Conservation (phyloP, 192 early-diverging fungal species). For the Backusella circina region DNA sequence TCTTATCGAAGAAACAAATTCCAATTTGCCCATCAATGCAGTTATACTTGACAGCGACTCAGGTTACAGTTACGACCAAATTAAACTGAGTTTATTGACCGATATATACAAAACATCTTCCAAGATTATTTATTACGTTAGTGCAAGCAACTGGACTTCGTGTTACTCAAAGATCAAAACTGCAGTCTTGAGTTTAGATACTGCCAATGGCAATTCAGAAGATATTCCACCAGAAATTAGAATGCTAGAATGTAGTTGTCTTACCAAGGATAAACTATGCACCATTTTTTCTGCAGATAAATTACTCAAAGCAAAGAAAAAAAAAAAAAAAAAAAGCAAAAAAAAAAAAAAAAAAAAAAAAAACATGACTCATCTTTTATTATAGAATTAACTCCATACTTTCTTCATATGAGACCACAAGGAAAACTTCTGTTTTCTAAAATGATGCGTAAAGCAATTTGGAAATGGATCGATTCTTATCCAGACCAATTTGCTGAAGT, state of each 20-base stretch:
- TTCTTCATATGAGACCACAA: conserved; percentile 50
- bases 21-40: background rate
- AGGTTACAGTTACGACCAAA: conserved; percentile 21
- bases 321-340: conserved; percentile 39
- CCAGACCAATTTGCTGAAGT: conserved; percentile 76
- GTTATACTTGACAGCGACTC: background rate
- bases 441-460: conserved; percentile 79
- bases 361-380: background rate
- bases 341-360: conserved; percentile 17
- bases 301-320: conserved; percentile 22
- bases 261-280: conserved; percentile 6
- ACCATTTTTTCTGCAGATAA: conserved; percentile 20
- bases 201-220: background rate
- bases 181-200: conserved; percentile 13
- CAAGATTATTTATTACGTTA: conserved; percentile 79
- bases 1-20: conserved; percentile 16
- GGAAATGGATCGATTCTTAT: conserved; percentile 88
- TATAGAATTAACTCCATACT: conserved; percentile 47
- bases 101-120: conserved; percentile 81
- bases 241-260: conserved; percentile 24
- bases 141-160: conserved; percentile 83
- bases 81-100: conserved; percentile 33
- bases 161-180: conserved; percentile 64
- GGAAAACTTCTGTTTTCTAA: conserved; percentile 70
- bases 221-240: conserved; percentile 18